Conservation (phyloP, 139 green algal species). For the Chlamydomonas asymmetrica region DNA sequence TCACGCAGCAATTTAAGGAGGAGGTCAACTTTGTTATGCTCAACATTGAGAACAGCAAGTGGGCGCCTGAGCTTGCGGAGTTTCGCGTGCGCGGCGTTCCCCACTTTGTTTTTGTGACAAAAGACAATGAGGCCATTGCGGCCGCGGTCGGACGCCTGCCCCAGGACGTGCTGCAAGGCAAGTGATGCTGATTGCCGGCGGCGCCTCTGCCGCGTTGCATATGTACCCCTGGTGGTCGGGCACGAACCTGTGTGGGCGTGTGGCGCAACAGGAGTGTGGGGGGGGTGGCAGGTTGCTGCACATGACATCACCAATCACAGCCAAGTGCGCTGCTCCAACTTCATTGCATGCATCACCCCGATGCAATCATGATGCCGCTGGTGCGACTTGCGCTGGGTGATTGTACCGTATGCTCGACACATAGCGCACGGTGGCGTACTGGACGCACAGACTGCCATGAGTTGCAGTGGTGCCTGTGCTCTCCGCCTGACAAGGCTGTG, state of each 20-base stretch:
- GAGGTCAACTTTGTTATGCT: conserved; percentile 97
- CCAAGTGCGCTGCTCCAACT: too few species aligned
- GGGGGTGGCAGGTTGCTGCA: not conserved
- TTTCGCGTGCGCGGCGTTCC: conserved; percentile 93
- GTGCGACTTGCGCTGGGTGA: too few species aligned
- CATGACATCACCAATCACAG: too few species aligned
- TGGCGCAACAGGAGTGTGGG: not conserved
- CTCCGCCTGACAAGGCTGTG: too few species aligned
- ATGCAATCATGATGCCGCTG: too few species aligned
- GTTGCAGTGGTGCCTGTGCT: too few species aligned
- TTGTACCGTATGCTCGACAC: too few species aligned
- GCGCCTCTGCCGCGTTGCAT: too few species aligned
- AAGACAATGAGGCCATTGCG: conserved; percentile 63
- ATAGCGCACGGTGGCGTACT: too few species aligned
- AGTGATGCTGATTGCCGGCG: not conserved
- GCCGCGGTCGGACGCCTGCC: conserved; percentile 84
- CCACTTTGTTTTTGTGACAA: conserved; percentile 93
- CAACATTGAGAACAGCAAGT: conserved; percentile 98
- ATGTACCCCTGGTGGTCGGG: too few species aligned
- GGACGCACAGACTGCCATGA: too few species aligned
- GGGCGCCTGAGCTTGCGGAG: conserved; percentile 76
- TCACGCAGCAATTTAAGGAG: conserved; percentile 76
- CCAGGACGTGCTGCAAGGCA: conserved; percentile 67
- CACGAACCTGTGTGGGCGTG: not conserved
- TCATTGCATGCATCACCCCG: too few species aligned